These are phyloP conservation scores for Solanum arcanum DNA, from an alignment of 257 asterid genomes.

Conservation along the genomic window DNA sequence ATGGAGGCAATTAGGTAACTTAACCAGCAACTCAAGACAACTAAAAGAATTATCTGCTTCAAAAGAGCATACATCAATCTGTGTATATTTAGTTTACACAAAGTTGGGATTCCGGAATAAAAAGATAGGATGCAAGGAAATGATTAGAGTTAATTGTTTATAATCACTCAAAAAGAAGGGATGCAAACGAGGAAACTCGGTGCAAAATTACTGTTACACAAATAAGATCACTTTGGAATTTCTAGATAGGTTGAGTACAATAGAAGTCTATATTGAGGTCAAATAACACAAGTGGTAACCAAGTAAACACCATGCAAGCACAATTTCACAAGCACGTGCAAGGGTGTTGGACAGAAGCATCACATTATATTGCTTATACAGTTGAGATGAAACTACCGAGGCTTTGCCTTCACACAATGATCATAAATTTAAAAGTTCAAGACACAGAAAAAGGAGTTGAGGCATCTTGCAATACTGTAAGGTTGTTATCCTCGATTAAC, in stretches of 20 bases:
- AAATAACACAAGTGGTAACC: not conserved
- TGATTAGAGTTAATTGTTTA: not conserved
- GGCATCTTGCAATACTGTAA: slow-evolving; percentile 5
- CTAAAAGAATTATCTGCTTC: not conserved
- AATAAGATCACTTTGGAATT: not conserved
- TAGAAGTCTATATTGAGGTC: not conserved
- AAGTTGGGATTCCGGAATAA: not conserved
- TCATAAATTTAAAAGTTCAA: not conserved
- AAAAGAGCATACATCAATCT: not conserved
- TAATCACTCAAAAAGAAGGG: not conserved
- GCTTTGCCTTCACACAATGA: not conserved
- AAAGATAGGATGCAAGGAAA: not conserved
- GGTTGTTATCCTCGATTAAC: slow-evolving; percentile 11
- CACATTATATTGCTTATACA: not conserved
- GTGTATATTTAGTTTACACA: not conserved
- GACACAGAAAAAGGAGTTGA: slow-evolving; percentile 1
- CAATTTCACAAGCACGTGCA: not conserved
- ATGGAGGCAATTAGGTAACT: not conserved
- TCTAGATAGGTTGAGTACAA: not conserved
- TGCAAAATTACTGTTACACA: not conserved
- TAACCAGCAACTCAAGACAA: not conserved
- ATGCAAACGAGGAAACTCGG: not conserved
- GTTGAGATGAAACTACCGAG: not conserved
- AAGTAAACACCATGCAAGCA: not conserved
- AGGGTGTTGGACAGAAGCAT: not conserved